A percentile compares a stretch with the other conserved stretches of the same genome.
Conservation (phyloP, 148 eudicot genomes). For the Persicaria maculosa region DNA sequence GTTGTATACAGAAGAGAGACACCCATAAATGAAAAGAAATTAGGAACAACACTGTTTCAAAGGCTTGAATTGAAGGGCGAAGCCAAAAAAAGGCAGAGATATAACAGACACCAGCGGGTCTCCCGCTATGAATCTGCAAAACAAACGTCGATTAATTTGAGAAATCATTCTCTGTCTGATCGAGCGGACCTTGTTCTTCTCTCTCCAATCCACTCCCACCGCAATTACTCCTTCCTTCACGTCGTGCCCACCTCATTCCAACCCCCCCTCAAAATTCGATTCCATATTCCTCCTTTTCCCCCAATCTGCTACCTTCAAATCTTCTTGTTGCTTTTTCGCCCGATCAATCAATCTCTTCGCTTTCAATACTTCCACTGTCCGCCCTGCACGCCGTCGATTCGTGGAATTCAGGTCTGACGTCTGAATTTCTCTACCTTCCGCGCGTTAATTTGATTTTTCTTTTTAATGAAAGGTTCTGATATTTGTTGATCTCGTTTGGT, state of each 20-base stretch:
- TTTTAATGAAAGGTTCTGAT: not conserved
- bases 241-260: not conserved
- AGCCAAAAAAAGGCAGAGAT: too few relatives aligned
- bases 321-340: not conserved
- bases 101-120: not conserved
- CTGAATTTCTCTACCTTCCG: not conserved
- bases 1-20: too few relatives aligned
- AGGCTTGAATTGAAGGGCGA: too few relatives aligned
- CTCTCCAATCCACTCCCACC: not conserved
- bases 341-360: not conserved
- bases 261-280: not conserved
- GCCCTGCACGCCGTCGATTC: not conserved
- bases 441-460: not conserved
- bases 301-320: not conserved
- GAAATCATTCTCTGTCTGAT: not conserved
- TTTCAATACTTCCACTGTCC: not conserved
- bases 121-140: not conserved
- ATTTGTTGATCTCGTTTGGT: not conserved
- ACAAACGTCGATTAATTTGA: not conserved
- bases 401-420: constrained; percentile 4
- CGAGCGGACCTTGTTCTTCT: not conserved
- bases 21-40: too few relatives aligned
- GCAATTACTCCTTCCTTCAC: not conserved
- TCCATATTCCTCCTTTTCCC: not conserved
- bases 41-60: too few relatives aligned